Evolutionary conservation across 2,329 filamentous ascomycete genomes (phyloP), one percentile per base, ranked within the genome.

Genomic region (Fusarium tuaranense): DNA sequence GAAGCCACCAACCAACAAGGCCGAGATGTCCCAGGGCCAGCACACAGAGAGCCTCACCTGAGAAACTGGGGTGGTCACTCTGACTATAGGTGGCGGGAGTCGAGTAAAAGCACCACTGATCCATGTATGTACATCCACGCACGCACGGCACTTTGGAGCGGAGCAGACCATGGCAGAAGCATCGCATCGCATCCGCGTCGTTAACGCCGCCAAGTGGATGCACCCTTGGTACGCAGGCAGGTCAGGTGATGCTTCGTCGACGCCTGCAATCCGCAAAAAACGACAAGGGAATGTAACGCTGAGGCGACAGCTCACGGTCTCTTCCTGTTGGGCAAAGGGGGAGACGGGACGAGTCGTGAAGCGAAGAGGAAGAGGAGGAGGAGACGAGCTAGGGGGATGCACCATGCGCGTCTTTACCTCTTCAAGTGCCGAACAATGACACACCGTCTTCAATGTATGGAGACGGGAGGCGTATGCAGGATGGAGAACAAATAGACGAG

Each of bases 211-310:
- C 48, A 32, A 55, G 64, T 72, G 70, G 70, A 44, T 46, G 44
- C 30, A 30, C 46, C 36, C 58, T 51, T 18, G 55, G 30, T 25
- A 55, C 61, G 25, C 25, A 64, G 44, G 30, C 53, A 69, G 64
- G 76, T 78, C 76, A 78, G 76, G 76, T 78, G 76, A 78, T 78
- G 69, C 65, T 39, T 38, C 63, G 65, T 71, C 68, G 72, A 78
- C 76, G 76, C 76, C 66, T 71, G 76, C 69, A 74, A 78, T 74
- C 66, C 44, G 71, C 63, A 62, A 67, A 68, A 67, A 57, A 12
- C 46, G 63, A 70, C 57, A 67, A 69, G 66, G 67, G 63, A 70
- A 69, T 48, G 38, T 20, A 59, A 59, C 44, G 58, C 55, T 63
- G 58, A 60, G 36, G 65, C 41, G 27, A 41, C 44, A 46, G 39